A percentile compares a stretch with the other conserved stretches of the same genome.
Evolutionary conservation across 805 yeast genomes (phyloP).

Genomic region (Brettanomyces nanus): DNA sequence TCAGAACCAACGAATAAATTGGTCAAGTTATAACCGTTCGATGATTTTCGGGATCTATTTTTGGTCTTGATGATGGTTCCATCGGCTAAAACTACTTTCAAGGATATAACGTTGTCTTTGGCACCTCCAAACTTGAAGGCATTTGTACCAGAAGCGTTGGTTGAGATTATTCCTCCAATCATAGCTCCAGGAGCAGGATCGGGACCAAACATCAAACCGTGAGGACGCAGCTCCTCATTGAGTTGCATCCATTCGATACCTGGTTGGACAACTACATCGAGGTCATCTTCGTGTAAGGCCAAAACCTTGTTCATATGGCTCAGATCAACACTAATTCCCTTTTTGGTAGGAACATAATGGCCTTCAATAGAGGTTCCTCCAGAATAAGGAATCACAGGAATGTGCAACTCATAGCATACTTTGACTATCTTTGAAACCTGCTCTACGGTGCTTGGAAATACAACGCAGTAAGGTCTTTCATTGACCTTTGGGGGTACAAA

Average conservation of each 20-base stretch:
- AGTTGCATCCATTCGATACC: constrained; percentile 74
- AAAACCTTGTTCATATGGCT: constrained; percentile 54
- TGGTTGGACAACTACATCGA: constrained; percentile 72
- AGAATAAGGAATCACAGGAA: constrained; percentile 67
- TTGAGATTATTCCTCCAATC: constrained; percentile 69
- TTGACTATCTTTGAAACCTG: constrained; percentile 58
- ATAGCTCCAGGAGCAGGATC: constrained; percentile 77
- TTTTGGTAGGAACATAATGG: constrained; percentile 62
- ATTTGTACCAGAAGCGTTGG: constrained; percentile 74
- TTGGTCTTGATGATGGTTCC: constrained; percentile 71
- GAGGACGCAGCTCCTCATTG: constrained; percentile 41
- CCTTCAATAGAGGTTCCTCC: constrained; percentile 81
- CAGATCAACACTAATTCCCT: constrained; percentile 53
- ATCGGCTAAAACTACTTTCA: constrained; percentile 74
- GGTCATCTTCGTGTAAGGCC: constrained; percentile 49
- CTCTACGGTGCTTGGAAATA: constrained; percentile 56
- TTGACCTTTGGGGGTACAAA: constrained; percentile 22
- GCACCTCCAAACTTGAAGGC: constrained; percentile 75
- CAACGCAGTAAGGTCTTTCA: constrained; percentile 35
- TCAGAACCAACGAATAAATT: constrained; percentile 72
- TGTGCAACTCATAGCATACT: constrained; percentile 49
- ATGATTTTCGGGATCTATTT: constrained; percentile 65
- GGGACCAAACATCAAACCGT: constrained; percentile 59
- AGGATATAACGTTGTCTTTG: constrained; percentile 58
- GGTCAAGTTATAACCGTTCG: constrained; percentile 74